These are phyloP conservation scores for Xanthoconium stramineum DNA, from an alignment of 768 basidiomycete species.

Conservation along the genomic window DNA sequence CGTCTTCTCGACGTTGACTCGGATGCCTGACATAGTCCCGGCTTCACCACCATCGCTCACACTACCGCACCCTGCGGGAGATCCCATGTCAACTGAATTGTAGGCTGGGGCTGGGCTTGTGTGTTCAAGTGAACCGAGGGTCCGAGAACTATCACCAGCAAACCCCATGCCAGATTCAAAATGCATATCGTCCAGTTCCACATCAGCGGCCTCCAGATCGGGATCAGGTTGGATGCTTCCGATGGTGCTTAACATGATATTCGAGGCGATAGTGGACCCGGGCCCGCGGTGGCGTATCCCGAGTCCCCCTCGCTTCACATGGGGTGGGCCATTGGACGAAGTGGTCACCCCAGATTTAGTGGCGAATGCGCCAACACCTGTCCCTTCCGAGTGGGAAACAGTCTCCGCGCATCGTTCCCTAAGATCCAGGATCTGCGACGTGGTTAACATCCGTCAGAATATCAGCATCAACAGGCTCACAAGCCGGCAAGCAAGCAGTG, in stretches of 20 bases:
- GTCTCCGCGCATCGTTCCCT: constrained; percentile 81
- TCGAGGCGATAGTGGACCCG: constrained; percentile 55
- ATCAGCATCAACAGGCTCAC: constrained; percentile 34
- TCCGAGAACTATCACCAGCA: constrained; percentile 41
- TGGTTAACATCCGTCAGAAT: constrained; percentile 5
- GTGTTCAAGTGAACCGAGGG: constrained; percentile 28
- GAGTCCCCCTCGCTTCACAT: constrained; percentile 32
- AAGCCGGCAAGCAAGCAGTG: constrained; percentile 75
- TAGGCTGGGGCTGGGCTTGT: constrained; percentile 53
- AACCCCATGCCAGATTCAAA: constrained; percentile 53
- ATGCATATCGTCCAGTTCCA: constrained; percentile 53
- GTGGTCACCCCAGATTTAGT: constrained; percentile 49
- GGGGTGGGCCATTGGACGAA: constrained; percentile 23
- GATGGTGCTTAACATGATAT: constrained; percentile 60
- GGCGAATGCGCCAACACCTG: constrained; percentile 62
- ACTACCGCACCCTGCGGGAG: constrained; percentile 13
- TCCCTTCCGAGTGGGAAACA: constrained; percentile 70
- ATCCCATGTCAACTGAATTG: constrained; percentile 40
- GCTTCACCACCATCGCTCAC: constrained; percentile 22
- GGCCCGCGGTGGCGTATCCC: constrained; percentile 49
- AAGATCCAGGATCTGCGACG: constrained; percentile 70
- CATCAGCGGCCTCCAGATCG: constrained; percentile 48
- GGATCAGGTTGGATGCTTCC: constrained; percentile 56
- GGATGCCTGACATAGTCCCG: constrained; percentile 40
- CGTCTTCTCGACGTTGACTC: constrained; percentile 61